Evolutionary conservation across 2,329 filamentous ascomycete genomes (phyloP), one percentile per base, ranked within the genome.

Genomic region (Colletotrichum endophyticum): DNA sequence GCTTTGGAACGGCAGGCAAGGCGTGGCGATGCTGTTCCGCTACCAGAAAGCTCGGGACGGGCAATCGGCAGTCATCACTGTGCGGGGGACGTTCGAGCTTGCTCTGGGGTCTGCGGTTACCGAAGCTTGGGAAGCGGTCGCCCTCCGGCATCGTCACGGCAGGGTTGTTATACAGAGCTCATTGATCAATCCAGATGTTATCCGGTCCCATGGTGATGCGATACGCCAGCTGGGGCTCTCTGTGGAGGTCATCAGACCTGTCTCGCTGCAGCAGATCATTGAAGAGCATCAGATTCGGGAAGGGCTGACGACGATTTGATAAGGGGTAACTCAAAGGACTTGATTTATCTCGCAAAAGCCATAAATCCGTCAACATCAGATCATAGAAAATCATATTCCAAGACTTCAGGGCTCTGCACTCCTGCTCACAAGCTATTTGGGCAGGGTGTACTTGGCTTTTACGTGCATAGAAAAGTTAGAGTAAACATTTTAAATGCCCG

Each of bases 1-100:
- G 62, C 71, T 84, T 25, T 85, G 83, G 84, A 83, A 83, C 71
- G 82, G 81, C 8, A 80, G 77, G 75, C n/a, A 59, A 44, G 79
- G 71, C 22, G 8, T 81, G 25, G 81, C 80, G 66, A 77, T 81
- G 72, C 73, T 80, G 19, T 82, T 82, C 72, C 77, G 74, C 19
- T 82, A 79, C 73, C 70, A 81, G 71, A 77, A 53, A 56, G 70
- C 66, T 75, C 70, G 70, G 68, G 66, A 78, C 70, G 66, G 74
- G 70, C 77, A 78, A 66, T 12, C 77, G 15, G 79, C 77, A 39
- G 78, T 77, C 66, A 79, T 84, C 61, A 81, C 78, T 8, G 9
- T 79, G 62, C 75, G 79, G 39, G 82, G 80, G 22, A 81, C 80
- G 25, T 81, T 44, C 39, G 70, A 72, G 27, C 67, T 82, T 63